phyloP scores from a whole-genome alignment of 2,329 filamentous ascomycete genomes.

The Neofusicoccum kwambonambiense region DNA sequence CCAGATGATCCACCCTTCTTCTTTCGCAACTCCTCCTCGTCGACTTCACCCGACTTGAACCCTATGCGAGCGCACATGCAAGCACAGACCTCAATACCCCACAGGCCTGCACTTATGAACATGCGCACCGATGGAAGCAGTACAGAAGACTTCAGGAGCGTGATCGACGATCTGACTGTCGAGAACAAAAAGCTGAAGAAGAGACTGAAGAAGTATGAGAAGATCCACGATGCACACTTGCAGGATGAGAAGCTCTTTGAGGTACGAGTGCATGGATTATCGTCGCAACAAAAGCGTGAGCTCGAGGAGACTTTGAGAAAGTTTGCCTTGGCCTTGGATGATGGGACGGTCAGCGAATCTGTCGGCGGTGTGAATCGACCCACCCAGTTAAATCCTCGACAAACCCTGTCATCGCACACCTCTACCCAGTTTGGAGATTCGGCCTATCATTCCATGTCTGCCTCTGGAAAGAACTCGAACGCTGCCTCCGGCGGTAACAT shows the following conservation, averaged over 20 bases:
- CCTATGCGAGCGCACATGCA: slow-evolving; percentile 18
- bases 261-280: slow-evolving; percentile 73
- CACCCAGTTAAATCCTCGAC: slow-evolving; percentile 34
- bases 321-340: slow-evolving; percentile 51
- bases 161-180: slow-evolving; percentile 84
- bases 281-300: slow-evolving; percentile 71
- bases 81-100: slow-evolving; percentile 24
- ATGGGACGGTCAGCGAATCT: slow-evolving; percentile 30
- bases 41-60: slow-evolving; percentile 40
- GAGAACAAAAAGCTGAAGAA: slow-evolving; percentile 78
- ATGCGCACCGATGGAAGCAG: slow-evolving; percentile 52
- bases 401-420: slow-evolving; percentile 42
- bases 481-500: slow-evolving; percentile 34
- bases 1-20: slow-evolving; percentile 46
- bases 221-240: slow-evolving; percentile 63
- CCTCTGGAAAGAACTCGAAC: slow-evolving; percentile 44
- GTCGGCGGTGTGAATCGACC: slow-evolving; percentile 51
- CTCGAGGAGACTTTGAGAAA: slow-evolving; percentile 70
- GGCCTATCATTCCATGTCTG: slow-evolving; percentile 62
- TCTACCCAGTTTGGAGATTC: slow-evolving; percentile 61
- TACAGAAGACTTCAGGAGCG: slow-evolving; percentile 72
- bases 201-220: slow-evolving; percentile 69
- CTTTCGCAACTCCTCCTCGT: slow-evolving; percentile 46
- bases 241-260: slow-evolving; percentile 79
- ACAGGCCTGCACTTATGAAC: slow-evolving; percentile 39